Conservation (phyloP, 805 yeast genomes). For the Ogataea populi-albae region DNA sequence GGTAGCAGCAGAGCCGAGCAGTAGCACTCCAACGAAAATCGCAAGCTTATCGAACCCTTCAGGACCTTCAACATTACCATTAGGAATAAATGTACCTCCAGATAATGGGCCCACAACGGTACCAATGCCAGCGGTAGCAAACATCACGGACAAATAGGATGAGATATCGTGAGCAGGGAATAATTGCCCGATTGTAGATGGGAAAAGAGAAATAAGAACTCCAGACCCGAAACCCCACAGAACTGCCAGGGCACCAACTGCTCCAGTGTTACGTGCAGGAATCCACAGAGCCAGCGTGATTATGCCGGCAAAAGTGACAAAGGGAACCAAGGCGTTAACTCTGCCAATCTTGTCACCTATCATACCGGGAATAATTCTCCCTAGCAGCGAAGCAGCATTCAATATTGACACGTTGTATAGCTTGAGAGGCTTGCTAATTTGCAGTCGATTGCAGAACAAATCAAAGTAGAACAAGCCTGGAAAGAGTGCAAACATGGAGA, state of each 20-base stretch:
- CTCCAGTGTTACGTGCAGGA: constrained; percentile 40
- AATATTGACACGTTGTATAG: constrained; percentile 43
- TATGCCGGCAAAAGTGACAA: constrained; percentile 33
- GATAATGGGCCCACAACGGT: constrained; percentile 35
- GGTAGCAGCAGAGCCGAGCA: constrained; percentile 18
- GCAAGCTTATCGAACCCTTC: constrained; percentile 31
- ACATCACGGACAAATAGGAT: constrained; percentile 31
- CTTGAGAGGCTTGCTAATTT: constrained; percentile 48
- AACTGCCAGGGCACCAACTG: constrained; percentile 37
- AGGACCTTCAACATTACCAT: constrained; percentile 12
- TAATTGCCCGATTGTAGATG: constrained; percentile 34
- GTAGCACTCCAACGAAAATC: constrained; percentile 32
- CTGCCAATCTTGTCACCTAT: constrained; percentile 43
- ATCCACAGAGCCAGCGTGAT: constrained; percentile 46
- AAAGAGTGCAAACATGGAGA: constrained; percentile 27
- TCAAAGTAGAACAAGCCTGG: constrained; percentile 58
- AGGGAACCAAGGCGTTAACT: constrained; percentile 37
- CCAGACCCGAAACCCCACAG: constrained; percentile 37
- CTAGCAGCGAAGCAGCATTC: constrained; percentile 44
- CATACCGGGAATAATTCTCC: constrained; percentile 51
- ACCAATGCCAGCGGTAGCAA: constrained; percentile 29
- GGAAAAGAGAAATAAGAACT: constrained; percentile 33
- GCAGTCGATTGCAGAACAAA: constrained; percentile 51
- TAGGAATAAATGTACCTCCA: constrained; percentile 34
- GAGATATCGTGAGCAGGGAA: constrained; percentile 32